Conservation (phyloP, 257 asterid species). For the Dorcoceras hygrometricum region DNA sequence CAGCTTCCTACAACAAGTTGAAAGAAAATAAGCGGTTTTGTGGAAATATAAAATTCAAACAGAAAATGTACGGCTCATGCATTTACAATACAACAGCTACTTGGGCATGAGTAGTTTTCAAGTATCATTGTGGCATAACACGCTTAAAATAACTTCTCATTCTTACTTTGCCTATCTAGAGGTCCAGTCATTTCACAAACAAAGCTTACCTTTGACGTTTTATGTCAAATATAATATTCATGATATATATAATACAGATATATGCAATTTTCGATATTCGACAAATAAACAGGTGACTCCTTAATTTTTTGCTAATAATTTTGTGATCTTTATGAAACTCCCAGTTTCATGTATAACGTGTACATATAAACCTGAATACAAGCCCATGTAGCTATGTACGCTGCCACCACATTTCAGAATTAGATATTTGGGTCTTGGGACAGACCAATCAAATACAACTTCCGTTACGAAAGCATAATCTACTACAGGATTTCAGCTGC, state of each 20-base stretch:
- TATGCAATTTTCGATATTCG: neutral
- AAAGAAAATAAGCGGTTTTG: constrained; percentile 15
- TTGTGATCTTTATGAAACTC: neutral
- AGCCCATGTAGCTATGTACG: constrained; percentile 1
- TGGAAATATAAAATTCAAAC: constrained; percentile 12
- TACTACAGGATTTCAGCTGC: constrained; percentile 17
- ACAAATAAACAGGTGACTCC: neutral
- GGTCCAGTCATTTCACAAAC: neutral
- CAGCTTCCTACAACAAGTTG: constrained; percentile 64
- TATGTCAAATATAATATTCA: neutral
- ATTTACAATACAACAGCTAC: constrained; percentile 12
- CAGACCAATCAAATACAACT: neutral
- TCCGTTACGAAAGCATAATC: neutral
- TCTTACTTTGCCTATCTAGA: constrained; percentile 3
- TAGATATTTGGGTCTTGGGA: neutral
- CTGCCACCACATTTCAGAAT: neutral
- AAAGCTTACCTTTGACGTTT: constrained; percentile 11
- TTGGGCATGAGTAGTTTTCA: constrained; percentile 1
- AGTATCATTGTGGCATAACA: constrained; percentile 1
- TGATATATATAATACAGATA: neutral
- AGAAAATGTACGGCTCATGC: neutral
- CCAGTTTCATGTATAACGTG: neutral
- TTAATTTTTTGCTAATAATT: neutral
- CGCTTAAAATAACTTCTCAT: constrained; percentile 1
- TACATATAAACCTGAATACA: neutral